Percentiles rank a stretch among this genome's conserved stretches.
phyloP scores from a whole-genome alignment of 495 filamentous ascomycete genomes.

The Parmelia sp. region DNA sequence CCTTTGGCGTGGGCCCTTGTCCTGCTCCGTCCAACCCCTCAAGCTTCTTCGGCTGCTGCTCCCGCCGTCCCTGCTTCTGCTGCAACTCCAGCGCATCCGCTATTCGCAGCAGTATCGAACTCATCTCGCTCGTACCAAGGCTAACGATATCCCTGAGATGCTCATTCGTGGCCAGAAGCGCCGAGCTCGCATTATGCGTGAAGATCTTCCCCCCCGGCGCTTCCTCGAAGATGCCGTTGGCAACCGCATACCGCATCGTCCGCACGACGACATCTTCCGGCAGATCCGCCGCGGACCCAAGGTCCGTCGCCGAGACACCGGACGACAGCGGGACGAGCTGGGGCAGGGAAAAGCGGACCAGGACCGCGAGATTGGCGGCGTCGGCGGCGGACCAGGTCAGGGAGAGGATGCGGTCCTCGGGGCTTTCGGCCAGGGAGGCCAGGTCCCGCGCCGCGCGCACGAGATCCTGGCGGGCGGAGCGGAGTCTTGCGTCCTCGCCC shows the following conservation, averaged over 20 bases:
- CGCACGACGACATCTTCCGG: conserved; percentile 28
- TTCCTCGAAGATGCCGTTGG: conserved; percentile 34
- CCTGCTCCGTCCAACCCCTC: conserved; percentile 4
- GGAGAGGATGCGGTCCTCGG: conserved; percentile 14
- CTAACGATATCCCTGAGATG: conserved; percentile 18
- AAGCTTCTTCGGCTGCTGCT: conserved; percentile 6
- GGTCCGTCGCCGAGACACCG: conserved; percentile 27
- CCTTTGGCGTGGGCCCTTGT: neutral
- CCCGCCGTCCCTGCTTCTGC: conserved; percentile 16
- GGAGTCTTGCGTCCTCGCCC: conserved; percentile 9
- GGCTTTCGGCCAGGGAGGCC: conserved; percentile 10
- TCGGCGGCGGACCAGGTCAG: conserved; percentile 13
- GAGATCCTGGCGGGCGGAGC: conserved; percentile 13
- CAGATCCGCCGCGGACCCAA: conserved; percentile 26
- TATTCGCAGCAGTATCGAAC: conserved; percentile 24
- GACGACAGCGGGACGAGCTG: conserved; percentile 29
- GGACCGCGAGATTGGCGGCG: conserved; percentile 14
- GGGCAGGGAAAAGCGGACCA: conserved; percentile 27
- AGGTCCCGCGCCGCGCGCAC: conserved; percentile 10
- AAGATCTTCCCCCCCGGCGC: conserved; percentile 25
- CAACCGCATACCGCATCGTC: conserved; percentile 33
- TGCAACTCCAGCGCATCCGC: conserved; percentile 27
- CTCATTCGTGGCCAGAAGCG: conserved; percentile 19
- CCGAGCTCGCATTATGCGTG: conserved; percentile 34
- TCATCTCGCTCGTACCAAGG: conserved; percentile 23